phyloP scores from a whole-genome alignment of 768 basidiomycete genomes.

The Suillus decipiens region DNA sequence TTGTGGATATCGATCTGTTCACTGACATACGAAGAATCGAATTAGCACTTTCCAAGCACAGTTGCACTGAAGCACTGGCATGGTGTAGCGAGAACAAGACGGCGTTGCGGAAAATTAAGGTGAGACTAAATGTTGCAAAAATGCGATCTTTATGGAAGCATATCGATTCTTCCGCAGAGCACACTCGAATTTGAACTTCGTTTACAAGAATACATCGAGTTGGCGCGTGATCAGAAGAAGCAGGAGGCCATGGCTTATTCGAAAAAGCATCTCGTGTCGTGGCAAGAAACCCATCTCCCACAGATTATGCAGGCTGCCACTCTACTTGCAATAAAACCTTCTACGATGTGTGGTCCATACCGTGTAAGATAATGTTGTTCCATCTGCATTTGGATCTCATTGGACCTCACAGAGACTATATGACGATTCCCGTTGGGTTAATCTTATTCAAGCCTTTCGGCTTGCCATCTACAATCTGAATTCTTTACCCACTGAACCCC shows the following conservation, averaged over 20 bases:
- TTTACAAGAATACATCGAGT: constrained; percentile 95
- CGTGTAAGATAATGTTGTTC: constrained; percentile 51
- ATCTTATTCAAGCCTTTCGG: constrained; percentile 78
- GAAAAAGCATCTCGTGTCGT: constrained; percentile 75
- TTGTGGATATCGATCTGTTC: constrained; percentile 92
- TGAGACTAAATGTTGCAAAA: constrained; percentile 27
- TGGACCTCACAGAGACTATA: constrained; percentile 68
- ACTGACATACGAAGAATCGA: constrained; percentile 88
- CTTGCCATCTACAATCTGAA: constrained; percentile 86
- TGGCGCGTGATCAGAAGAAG: constrained; percentile 65
- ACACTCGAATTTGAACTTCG: constrained; percentile 95
- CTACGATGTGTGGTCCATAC: constrained; percentile 76
- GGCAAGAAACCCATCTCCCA: constrained; percentile 78
- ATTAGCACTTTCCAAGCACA: constrained; percentile 68
- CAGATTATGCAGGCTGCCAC: constrained; percentile 80
- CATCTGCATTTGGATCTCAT: constrained; percentile 5
- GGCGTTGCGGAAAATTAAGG: constrained; percentile 90
- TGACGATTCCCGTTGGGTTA: constrained; percentile 74
- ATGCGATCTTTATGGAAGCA: constrained; percentile 15
- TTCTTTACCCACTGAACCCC: constrained; percentile 82
- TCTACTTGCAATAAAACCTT: constrained; percentile 72
- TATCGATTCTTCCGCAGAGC: constrained; percentile 54
- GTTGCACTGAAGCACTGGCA: constrained; percentile 84
- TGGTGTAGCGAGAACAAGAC: constrained; percentile 98
- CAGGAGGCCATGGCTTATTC: constrained; percentile 83